A percentile compares a stretch with the other conserved stretches of the same genome.
Evolutionary conservation across 371 early-diverging fungal species (phyloP).

Genomic region (Entomophthora muscae): DNA sequence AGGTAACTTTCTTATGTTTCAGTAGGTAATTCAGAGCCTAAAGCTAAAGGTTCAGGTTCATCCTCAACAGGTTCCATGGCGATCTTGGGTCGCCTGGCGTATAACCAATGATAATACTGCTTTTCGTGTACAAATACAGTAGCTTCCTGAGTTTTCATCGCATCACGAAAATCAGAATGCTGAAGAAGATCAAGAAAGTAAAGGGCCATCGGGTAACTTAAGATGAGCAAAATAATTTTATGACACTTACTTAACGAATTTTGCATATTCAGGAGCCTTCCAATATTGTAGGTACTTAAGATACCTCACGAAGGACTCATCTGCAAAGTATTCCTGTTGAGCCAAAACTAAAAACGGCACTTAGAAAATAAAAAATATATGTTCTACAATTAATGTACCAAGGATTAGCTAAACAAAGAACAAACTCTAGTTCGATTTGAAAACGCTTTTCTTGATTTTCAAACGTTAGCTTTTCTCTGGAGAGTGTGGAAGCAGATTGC

Average conservation of each 20-base stretch:
- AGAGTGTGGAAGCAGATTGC: not conserved
- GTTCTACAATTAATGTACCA: conserved; percentile 64
- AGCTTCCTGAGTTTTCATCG: conserved; percentile 49
- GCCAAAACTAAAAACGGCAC: conserved; percentile 46
- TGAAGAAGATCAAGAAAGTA: conserved; percentile 73
- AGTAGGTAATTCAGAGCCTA: not conserved
- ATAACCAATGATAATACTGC: conserved; percentile 72
- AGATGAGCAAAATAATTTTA: not conserved
- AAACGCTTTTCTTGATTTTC: conserved; percentile 29
- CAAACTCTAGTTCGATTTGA: conserved; percentile 84
- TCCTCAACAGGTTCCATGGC: not conserved
- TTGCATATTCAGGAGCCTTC: conserved; percentile 73
- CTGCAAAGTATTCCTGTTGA: conserved; percentile 67
- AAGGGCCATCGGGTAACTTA: conserved; percentile 73
- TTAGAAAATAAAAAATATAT: not conserved
- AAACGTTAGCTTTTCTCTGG: not conserved
- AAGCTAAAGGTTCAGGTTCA: not conserved
- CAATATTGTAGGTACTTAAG: conserved; percentile 82
- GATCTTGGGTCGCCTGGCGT: conserved; percentile 5
- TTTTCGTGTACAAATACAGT: conserved; percentile 58
- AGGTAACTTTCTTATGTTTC: not conserved
- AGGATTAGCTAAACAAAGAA: conserved; percentile 87
- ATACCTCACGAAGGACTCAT: conserved; percentile 68
- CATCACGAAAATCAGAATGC: conserved; percentile 54
- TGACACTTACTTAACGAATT: conserved; percentile 53